Conservation (phyloP, 306 rosid genomes). For the Fragaria iinumae region DNA sequence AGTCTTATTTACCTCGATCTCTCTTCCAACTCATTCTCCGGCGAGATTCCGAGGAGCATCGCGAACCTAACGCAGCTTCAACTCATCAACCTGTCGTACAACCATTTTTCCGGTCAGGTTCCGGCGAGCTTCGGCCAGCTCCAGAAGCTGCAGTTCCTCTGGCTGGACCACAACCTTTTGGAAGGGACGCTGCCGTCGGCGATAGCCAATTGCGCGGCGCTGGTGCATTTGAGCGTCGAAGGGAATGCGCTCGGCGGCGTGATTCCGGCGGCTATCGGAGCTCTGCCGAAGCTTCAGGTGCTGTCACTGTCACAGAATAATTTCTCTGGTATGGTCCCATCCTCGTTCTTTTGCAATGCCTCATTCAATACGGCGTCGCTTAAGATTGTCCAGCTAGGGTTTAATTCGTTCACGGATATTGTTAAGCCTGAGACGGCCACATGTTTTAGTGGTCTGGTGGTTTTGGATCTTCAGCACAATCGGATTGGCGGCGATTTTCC, state of each 20-base stretch:
- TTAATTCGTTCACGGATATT: slow-evolving; percentile 72
- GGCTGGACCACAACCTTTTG: slow-evolving; percentile 75
- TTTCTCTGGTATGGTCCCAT: slow-evolving; percentile 74
- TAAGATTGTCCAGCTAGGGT: slow-evolving; percentile 72
- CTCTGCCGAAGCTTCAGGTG: slow-evolving; percentile 77
- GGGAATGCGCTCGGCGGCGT: slow-evolving; percentile 77
- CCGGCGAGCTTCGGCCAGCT: slow-evolving; percentile 80
- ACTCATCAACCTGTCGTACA: slow-evolving; percentile 77
- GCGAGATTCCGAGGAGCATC: slow-evolving; percentile 59
- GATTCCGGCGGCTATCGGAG: slow-evolving; percentile 76
- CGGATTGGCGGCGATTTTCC: slow-evolving; percentile 62
- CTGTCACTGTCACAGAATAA: slow-evolving; percentile 67
- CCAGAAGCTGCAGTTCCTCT: slow-evolving; percentile 70
- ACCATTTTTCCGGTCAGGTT: slow-evolving; percentile 63
- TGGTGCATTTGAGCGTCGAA: slow-evolving; percentile 74
- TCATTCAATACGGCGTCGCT: slow-evolving; percentile 66
- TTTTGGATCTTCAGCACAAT: slow-evolving; percentile 71
- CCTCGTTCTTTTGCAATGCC: slow-evolving; percentile 70
- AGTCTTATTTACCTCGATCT: slow-evolving; percentile 63
- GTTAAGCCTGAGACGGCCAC: slow-evolving; percentile 44
- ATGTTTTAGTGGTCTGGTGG: slow-evolving; percentile 66
- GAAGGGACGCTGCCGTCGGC: slow-evolving; percentile 90
- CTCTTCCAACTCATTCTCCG: slow-evolving; percentile 74
- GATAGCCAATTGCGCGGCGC: slow-evolving; percentile 75
- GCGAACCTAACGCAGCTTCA: slow-evolving; percentile 58